Conservation (phyloP, 2,329 filamentous ascomycete genomes). For the Beauveria sp. region DNA sequence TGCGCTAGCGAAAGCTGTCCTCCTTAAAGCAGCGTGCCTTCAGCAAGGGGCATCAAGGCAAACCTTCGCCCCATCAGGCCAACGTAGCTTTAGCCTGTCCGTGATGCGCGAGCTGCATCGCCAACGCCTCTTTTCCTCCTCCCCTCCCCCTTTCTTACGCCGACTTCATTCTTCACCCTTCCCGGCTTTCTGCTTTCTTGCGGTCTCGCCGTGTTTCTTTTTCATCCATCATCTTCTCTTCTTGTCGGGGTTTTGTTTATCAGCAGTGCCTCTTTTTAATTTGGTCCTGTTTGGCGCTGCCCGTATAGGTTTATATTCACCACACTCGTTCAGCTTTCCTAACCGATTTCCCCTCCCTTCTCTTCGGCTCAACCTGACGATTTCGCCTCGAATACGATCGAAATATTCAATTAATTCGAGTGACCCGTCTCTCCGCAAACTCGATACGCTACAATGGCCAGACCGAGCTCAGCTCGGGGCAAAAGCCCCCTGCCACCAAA, state of each 20-base stretch:
- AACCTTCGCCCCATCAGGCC: slow-evolving; percentile 23
- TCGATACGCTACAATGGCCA: slow-evolving; percentile 24
- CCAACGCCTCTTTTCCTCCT: slow-evolving; percentile 14
- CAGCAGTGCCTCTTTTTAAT: slow-evolving; percentile 15
- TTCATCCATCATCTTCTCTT: slow-evolving; percentile 12
- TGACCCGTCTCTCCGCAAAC: not conserved
- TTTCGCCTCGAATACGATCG: not conserved
- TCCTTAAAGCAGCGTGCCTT: not conserved
- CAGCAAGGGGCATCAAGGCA: not conserved
- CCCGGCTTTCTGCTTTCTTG: slow-evolving; percentile 5
- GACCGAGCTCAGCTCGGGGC: slow-evolving; percentile 25
- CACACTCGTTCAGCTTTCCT: slow-evolving; percentile 16
- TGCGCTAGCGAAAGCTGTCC: not conserved
- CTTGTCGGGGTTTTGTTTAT: slow-evolving; percentile 9
- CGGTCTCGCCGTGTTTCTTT: slow-evolving; percentile 8
- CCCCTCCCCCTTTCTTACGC: slow-evolving; percentile 6
- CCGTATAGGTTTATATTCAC: slow-evolving; percentile 13
- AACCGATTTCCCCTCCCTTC: not conserved
- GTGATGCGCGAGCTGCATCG: slow-evolving; percentile 15
- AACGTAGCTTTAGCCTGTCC: slow-evolving; percentile 31
- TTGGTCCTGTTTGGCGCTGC: slow-evolving; percentile 1
- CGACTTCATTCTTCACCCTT: slow-evolving; percentile 9
- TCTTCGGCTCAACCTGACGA: slow-evolving; percentile 3
- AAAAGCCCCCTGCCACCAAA: slow-evolving; percentile 28
- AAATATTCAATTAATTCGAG: not conserved